Evolutionary conservation across 1,284 basidiomycete species (phyloP).

Genomic region (Rhodofomes roseus): DNA sequence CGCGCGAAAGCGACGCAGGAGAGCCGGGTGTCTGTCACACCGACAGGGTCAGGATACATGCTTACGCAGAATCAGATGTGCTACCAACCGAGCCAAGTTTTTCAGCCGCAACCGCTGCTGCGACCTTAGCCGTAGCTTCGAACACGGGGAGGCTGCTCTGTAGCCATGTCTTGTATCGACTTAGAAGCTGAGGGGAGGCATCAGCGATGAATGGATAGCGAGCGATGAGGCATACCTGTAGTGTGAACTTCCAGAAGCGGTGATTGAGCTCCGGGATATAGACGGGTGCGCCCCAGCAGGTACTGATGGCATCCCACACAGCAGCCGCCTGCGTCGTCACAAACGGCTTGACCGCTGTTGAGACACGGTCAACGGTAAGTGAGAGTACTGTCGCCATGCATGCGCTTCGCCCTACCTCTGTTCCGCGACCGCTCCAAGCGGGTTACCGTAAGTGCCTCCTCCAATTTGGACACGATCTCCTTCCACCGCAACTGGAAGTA

Average conservation of each 20-base stretch:
- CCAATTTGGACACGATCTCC: conserved; percentile 78
- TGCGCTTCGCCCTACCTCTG: conserved; percentile 32
- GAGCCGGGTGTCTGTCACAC: conserved; percentile 7
- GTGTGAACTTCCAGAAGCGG: conserved; percentile 84
- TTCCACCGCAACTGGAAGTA: conserved; percentile 99
- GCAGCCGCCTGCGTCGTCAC: conserved; percentile 62
- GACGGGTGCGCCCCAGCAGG: conserved; percentile 83
- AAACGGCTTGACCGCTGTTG: conserved; percentile 35
- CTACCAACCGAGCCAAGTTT: conserved; percentile 25
- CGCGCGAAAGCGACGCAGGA: conserved; percentile 32
- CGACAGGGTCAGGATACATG: not conserved
- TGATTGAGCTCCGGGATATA: conserved; percentile 79
- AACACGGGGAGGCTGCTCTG: conserved; percentile 41
- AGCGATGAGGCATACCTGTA: conserved; percentile 57
- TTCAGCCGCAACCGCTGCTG: conserved; percentile 31
- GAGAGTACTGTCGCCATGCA: not conserved
- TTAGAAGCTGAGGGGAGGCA: conserved; percentile 53
- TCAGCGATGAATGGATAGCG: not conserved
- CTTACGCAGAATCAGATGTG: not conserved
- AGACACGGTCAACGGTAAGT: not conserved
- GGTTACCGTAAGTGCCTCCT: conserved; percentile 54
- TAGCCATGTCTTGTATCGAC: conserved; percentile 76
- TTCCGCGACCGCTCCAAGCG: conserved; percentile 38
- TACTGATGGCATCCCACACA: conserved; percentile 68
- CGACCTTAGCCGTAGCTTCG: conserved; percentile 31